phyloP scores from a whole-genome alignment of 768 basidiomycete genomes.

The Fistulinella prunicolor region DNA sequence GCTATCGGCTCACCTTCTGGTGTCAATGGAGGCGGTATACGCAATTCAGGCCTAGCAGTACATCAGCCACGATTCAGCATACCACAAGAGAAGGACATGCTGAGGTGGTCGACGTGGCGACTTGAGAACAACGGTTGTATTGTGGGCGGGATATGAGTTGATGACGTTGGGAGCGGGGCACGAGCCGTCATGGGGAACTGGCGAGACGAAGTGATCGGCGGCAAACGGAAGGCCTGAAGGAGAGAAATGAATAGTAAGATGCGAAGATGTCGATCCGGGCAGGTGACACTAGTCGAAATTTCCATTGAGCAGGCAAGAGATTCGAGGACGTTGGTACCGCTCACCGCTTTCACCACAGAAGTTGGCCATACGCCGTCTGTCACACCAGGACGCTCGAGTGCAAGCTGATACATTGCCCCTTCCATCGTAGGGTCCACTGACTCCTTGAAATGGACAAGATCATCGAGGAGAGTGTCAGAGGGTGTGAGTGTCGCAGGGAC shows the following conservation, averaged over 20 bases:
- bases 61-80: slow-evolving; percentile 1
- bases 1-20: slow-evolving; percentile 61
- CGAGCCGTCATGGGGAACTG: slow-evolving; percentile 64
- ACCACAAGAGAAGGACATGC: slow-evolving; percentile 37
- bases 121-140: slow-evolving; percentile 56
- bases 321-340: slow-evolving; percentile 52
- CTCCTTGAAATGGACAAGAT: slow-evolving; percentile 46
- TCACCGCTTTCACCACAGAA: slow-evolving; percentile 38
- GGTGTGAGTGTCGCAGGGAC: slow-evolving; percentile 36
- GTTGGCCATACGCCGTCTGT: slow-evolving; percentile 34
- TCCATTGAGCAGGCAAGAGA: slow-evolving; percentile 13
- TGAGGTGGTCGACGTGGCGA: slow-evolving; percentile 51
- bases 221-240: slow-evolving; percentile 52
- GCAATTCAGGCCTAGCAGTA: slow-evolving; percentile 58
- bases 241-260: slow-evolving; percentile 54
- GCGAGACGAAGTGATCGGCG: slow-evolving; percentile 68
- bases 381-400: slow-evolving; percentile 50
- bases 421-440: slow-evolving; percentile 37
- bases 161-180: slow-evolving; percentile 41
- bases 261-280: slow-evolving; percentile 48
- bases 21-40: slow-evolving; percentile 62
- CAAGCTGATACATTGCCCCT: slow-evolving; percentile 66
- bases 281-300: slow-evolving; percentile 60
- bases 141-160: slow-evolving; percentile 29
- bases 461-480: slow-evolving; percentile 42